Evolutionary conservation across 441 rosid species (phyloP), one percentile per base, ranked within the genome.

Genomic region (Populus hybrid): DNA sequence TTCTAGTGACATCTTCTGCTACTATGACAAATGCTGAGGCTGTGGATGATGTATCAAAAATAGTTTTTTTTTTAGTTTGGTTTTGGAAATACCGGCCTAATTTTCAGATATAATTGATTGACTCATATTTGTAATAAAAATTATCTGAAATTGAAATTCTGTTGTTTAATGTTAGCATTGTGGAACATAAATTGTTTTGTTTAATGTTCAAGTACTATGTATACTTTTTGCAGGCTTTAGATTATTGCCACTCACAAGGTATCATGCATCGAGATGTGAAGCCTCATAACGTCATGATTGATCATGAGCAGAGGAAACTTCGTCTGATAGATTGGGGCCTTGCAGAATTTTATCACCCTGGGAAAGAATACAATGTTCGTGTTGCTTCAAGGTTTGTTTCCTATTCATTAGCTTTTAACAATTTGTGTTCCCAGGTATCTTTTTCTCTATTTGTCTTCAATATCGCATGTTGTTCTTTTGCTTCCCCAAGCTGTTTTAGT

Each of bases 201-300:
- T 59, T 10, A 38, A n/a, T 69, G 1, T 75, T 76, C 4, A 78
- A 54, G 34, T 72, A 54, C 28, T 18, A 8, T 57, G 28, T 50
- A 73, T 72, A 36, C 32, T 30, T 67, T 81, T 32, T 82, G 80
- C 73, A 96, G 99, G 99, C 99, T 2, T 84, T 96, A 89, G 99
- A 94, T 83, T 93, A 88, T 81, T 93, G 99, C 84, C 99, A 94
- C 85, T 92, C 98, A 1, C 97, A 92, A 84, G 99, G 99, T 76
- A 96, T 96, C 66, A 94, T 96, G 99, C 99, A 96, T 81, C 90
- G 98, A 69, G 99, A 96, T 87, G 99, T 96, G 75, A 96, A 93
- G 84, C 99, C 98, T 1, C 99, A 96, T 82, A 96, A 96, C 84
- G 98, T 96, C 74, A 94, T 96, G 99, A 94, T 96, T 86, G 99